Evolutionary conservation across 2,329 filamentous ascomycete species (phyloP), one percentile per base, ranked within the genome.

Genomic region (Juglanconis juglandina): DNA sequence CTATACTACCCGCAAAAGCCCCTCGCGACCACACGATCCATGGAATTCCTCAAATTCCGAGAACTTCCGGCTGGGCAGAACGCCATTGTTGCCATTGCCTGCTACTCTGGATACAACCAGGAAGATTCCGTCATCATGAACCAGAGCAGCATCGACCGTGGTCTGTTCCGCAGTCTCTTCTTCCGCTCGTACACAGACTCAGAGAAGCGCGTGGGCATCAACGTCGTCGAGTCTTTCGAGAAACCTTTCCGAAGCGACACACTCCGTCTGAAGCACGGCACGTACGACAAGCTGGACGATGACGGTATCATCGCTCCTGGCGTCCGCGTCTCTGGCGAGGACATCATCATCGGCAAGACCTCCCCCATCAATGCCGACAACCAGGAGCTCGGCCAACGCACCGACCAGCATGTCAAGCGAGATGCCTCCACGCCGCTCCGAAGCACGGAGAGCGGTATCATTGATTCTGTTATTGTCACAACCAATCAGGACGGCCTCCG

Each of bases 51-150:
- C 68, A 96, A 96, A 71, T 99, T 99, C 87, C 87, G 95, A 77
- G 95, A 99, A 75, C 81, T 99, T 61, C 95, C 95, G 17, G 95
- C 95, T 14, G 95, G 95, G 3, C 95, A 99, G 74, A 99, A 99
- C 70, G 95, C 95, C 24, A 99, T 99, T 68, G 95, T 99, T 11
- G 96, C 95, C 46, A 99, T 99, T 76, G 88, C 92, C 62, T 96
- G 91, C 74, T 99, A 99, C 77, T 96, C 93, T 58, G 95, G 95
- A 62, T 99, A 99, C 81, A 99, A 99, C 76, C 96, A 99, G 75
- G 95, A 99, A 92, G 95, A 99, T 87, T 99, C 95, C 67, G 94
- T 99, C 67, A 96, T 99, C 70, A 98, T 99, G 95, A 99, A 99
- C 76, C 95, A 99, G 79, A 97, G 92, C 78, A 96, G 92, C 76